Evolutionary conservation across 192 early-diverging fungal genomes (phyloP), one percentile per base, ranked within the genome.

Genomic region (Coemansia erecta): DNA sequence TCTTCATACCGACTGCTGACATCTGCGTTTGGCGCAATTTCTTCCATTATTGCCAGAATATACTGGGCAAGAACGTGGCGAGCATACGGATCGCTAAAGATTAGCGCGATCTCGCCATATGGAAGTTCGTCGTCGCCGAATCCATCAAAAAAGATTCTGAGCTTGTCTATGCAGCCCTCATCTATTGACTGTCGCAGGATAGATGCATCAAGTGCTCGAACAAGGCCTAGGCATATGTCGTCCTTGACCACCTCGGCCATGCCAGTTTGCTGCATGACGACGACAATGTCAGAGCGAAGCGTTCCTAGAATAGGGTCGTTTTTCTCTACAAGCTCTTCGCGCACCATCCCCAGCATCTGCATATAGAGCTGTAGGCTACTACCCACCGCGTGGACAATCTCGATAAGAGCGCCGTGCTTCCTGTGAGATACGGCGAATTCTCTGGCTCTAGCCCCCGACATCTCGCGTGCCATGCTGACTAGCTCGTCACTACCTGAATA

Each of bases 51-150:
- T 13, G 58, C 43, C 14, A 78, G 51, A 14, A 78, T 63, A 41
- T 68, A 54, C 51, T 63, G 68, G 4, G 69, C 70, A 22, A 72
- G 40, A 1, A 78, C 47, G 44, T 78, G 69, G 5, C 70, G 75
- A 10, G 60, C 42, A 41, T 72, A 78, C 13, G 75, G 75, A 48
- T 59, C 72, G 70, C 66, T 65, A 19, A 78, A 57, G 1, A 78
- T 72, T 21, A 78, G 62, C 9, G 65, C 61, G n/a, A 78, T 78
- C 21, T 78, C 75, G 45, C 75, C 70, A 18, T 72, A 78, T 2
- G 70, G 68, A 28, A 60, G 40, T 18, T 54, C 47, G 4, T 72
- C 66, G 13, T 46, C 17, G 33, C 64, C 63, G 28, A 78, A 33
- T 2, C 46, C 54, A 35, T 78, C 75, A 68, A 78, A 78, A 53